Base-by-base conservation (phyloP, 164 flowering plant species). In the Piper betle region DNA sequence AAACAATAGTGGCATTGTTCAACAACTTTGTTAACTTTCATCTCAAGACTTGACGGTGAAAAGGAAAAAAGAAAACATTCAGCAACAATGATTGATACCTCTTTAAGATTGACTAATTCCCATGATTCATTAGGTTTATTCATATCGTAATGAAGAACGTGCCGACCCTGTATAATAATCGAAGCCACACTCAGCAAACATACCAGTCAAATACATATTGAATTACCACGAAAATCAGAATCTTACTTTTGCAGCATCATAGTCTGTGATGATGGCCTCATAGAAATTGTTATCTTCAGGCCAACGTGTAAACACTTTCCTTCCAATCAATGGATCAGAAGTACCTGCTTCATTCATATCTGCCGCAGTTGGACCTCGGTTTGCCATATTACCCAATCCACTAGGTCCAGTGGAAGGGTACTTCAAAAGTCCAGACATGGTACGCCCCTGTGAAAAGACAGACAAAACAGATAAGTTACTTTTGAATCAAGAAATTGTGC, bases 251-350 rank as follows among this genome's bases (percentile, higher is more conserved):
- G 53, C 69, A 6, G 86, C 74, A 60, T 86, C 80, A 68, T 81
- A 84, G 53, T 84, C 84, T 59, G 91, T 79, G 69, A 92, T 81
- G 63, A 85, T 79, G 75, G 96, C 98, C 77, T 89, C 86, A 69
- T 92, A 92, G 69, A 92, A 92, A 69, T 80, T 79, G 71, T 85
- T 84, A 74, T 91, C 95, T 52, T 83, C 98, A 61, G 98, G 98
- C 96, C 96, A 91, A 70, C 87, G 81, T 17, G 87, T 92, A 89
- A 79, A 75, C 61, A 92, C 88, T 79, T 82, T 87, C 71, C 84
- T 74, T 52, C 98, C 98, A 66, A 87, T 69, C 39, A 87, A 72
- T 42, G 84, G 76, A 72, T 82, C 85, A 66, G 57, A 68, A 5
- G 70, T 58, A 63, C 77, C 76, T 61, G 75, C 75, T 62, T 79